Percentiles rank a stretch among this genome's conserved stretches.
phyloP scores from a whole-genome alignment of 306 rosid species.

The Lathyrus tuberosus region DNA sequence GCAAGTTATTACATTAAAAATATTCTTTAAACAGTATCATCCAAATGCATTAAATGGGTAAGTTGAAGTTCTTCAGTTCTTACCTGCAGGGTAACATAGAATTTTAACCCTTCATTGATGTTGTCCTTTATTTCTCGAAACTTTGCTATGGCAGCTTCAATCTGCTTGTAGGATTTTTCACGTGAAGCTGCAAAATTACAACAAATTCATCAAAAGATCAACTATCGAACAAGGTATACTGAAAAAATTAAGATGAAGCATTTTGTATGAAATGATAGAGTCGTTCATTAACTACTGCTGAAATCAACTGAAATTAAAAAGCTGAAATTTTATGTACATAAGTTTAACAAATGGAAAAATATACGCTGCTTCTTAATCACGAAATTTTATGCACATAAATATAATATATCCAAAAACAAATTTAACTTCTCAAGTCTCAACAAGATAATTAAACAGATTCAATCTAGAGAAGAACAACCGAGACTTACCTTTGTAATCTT shows the following conservation, averaged over 20 bases:
- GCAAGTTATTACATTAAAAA: constrained; percentile 13
- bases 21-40: background rate
- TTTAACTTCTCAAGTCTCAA: background rate
- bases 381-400: constrained; percentile 6
- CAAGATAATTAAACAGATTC: constrained; percentile 7
- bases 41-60: background rate
- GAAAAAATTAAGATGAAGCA: constrained; percentile 12
- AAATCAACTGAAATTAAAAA: constrained; percentile 1
- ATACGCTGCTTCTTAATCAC: background rate
- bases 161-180: constrained; percentile 92
- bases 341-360: constrained; percentile 1
- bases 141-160: constrained; percentile 91
- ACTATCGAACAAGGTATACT: constrained; percentile 1
- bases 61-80: constrained; percentile 18
- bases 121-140: constrained; percentile 90
- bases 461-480: constrained; percentile 5
- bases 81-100: constrained; percentile 92
- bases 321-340: background rate
- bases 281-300: background rate
- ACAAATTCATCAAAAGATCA: constrained; percentile 40
- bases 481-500: constrained; percentile 88
- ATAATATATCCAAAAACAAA: constrained; percentile 14
- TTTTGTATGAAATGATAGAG: constrained; percentile 7
- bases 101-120: constrained; percentile 90
- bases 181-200: constrained; percentile 68